Evolutionary conservation across 257 asterid genomes (phyloP).

Genomic region (Nicotiana attenuata): DNA sequence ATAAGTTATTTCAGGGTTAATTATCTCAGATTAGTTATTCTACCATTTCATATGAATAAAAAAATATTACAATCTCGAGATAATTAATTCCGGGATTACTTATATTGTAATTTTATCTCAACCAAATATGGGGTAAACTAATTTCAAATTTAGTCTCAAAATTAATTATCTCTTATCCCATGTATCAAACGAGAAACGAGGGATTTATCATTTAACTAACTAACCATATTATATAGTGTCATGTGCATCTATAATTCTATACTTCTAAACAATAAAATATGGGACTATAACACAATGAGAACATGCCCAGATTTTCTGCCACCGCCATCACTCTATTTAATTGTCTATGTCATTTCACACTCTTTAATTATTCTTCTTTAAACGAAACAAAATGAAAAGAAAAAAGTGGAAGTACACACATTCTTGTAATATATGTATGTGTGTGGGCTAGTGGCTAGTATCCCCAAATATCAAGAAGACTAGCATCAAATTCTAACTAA

Average conservation of each 20-base stretch:
- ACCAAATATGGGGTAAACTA: too few relatives aligned
- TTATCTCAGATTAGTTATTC: too few relatives aligned
- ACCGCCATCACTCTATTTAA: slow-evolving; percentile 12
- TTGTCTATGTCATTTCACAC: not conserved
- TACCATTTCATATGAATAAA: too few relatives aligned
- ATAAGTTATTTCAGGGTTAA: too few relatives aligned
- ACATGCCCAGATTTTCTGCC: slow-evolving; percentile 28
- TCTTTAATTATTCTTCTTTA: not conserved
- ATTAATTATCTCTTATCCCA: too few relatives aligned
- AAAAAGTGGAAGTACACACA: not conserved
- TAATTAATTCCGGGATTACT: too few relatives aligned
- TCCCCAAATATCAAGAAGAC: not conserved
- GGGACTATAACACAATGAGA: not conserved
- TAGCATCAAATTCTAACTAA: not conserved
- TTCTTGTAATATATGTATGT: not conserved
- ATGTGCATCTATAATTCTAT: not conserved
- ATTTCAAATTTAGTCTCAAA: too few relatives aligned
- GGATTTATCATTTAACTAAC: too few relatives aligned
- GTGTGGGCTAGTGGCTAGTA: not conserved
- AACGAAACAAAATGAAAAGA: not conserved
- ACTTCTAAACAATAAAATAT: not conserved
- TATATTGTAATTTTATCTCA: too few relatives aligned
- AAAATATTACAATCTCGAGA: too few relatives aligned
- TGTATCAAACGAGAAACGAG: too few relatives aligned
- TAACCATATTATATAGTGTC: not conserved